These are phyloP conservation scores for Cutaneotrichosporon cavernicola DNA, from an alignment of 1,284 basidiomycete genomes.

Conservation along the genomic window DNA sequence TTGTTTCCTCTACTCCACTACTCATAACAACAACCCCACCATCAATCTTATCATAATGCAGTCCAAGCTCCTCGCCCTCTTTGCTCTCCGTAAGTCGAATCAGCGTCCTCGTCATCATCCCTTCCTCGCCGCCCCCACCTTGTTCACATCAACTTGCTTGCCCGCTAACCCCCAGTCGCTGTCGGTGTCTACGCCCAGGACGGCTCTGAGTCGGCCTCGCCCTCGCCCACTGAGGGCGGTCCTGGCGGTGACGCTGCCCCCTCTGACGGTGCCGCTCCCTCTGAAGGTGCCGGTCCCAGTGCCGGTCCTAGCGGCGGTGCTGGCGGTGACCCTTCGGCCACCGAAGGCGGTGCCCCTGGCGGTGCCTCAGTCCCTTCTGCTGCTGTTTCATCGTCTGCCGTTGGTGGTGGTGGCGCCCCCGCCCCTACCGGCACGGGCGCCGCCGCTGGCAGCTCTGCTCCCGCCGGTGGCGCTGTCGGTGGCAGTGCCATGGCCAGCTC, in stretches of 20 bases:
- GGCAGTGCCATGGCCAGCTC: background rate
- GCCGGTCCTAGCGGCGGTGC: background rate
- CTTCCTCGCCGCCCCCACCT: background rate
- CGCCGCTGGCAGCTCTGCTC: background rate
- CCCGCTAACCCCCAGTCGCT: constrained; percentile 7
- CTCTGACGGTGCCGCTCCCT: background rate
- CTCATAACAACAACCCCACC: background rate
- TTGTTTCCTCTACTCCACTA: background rate
- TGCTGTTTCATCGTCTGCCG: background rate
- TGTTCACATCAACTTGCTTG: no score
- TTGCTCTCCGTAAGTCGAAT: constrained; percentile 6
- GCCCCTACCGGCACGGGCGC: background rate
- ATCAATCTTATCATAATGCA: constrained; percentile 1
- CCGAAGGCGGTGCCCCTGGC: background rate
- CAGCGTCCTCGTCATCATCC: background rate
- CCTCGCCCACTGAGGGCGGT: background rate
- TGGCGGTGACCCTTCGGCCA: background rate
- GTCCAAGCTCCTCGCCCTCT: constrained; percentile 10
- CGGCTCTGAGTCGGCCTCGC: background rate
- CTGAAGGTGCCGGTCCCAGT: background rate
- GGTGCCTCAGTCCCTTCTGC: no score
- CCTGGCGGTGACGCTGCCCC: background rate
- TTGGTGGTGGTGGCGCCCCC: background rate
- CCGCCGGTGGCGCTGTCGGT: background rate
- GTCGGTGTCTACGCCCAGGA: constrained; percentile 11